These are phyloP conservation scores for Cinnamomum chago DNA, from an alignment of 164 flowering plant genomes.

Conservation along the genomic window DNA sequence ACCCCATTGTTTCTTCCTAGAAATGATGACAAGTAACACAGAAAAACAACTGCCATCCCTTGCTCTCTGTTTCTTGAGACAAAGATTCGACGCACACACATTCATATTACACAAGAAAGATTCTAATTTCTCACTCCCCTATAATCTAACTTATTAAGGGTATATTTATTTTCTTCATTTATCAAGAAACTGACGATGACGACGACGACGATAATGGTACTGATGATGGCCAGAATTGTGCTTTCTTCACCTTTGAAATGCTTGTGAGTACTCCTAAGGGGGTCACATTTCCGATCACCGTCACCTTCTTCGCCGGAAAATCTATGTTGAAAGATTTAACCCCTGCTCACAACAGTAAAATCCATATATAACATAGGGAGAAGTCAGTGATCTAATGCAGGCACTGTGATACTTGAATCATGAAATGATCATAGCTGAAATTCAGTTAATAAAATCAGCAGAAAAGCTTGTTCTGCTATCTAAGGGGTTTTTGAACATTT, in stretches of 20 bases:
- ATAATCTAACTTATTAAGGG: neutral
- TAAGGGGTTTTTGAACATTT: no score
- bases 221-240: conserved; percentile 80
- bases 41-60: neutral
- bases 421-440: no score
- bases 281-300: conserved; percentile 69
- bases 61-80: neutral
- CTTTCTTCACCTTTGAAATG: conserved; percentile 78
- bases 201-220: neutral
- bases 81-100: neutral
- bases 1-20: neutral
- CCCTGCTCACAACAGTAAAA: conserved; percentile 37
- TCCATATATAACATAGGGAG: no score
- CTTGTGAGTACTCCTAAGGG: conserved; percentile 72
- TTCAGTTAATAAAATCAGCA: no score
- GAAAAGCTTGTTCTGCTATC: no score
- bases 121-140: neutral
- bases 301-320: conserved; percentile 75
- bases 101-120: neutral
- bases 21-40: neutral
- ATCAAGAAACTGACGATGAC: neutral
- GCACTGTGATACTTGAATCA: no score
- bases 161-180: neutral
- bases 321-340: conserved; percentile 84
- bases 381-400: no score